Evolutionary conservation across 768 basidiomycete genomes (phyloP), one percentile per base, ranked within the genome.

Genomic region (Kwoniella dejecticola): DNA sequence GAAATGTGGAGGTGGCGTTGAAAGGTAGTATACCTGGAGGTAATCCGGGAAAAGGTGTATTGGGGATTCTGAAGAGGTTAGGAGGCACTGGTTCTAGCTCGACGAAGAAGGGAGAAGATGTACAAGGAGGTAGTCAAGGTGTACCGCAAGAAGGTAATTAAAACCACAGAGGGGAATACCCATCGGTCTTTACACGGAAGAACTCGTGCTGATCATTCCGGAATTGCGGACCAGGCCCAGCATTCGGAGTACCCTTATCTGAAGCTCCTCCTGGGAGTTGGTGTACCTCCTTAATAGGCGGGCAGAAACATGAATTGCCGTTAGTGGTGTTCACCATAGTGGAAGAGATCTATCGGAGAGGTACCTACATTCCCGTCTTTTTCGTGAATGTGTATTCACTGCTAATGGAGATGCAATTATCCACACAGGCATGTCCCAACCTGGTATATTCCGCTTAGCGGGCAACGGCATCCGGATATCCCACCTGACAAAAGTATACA

Each of bases 301-400:
- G 71, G 19, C 69, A 72, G 40, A 54, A 57, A 15, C 73, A 74
- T 47, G 71, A 75, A 41, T 48, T 77, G 15, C 75, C 75, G 15
- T 46, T 73, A 7, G 62, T 74, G 2, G 67, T 77, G 33, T 74
- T 73, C 54, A 64, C 65, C 5, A 60, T 73, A 3, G 66, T 73
- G 10, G 75, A 77, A 44, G 73, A 77, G 63, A 74, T 77, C 23
- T 75, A 73, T 55, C 65, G 68, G 29, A 45, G 72, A 44, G 75
- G 75, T 69, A 11, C 50, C 15, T 52, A 33, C 50, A 24, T 19
- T 33, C n/a, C 27, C n/a, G 41, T 11, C 5, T 23, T 19, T 57
- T 29, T 5, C 26, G 23, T 15, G 10, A 36, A 15, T 36, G 33
- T 7, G n/a, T n/a, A n/a, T n/a, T n/a, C n/a, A n/a, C n/a, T n/a